These are phyloP conservation scores for Silene noctiflora DNA, from an alignment of 179 eudicot genomes.

Conservation along the genomic window DNA sequence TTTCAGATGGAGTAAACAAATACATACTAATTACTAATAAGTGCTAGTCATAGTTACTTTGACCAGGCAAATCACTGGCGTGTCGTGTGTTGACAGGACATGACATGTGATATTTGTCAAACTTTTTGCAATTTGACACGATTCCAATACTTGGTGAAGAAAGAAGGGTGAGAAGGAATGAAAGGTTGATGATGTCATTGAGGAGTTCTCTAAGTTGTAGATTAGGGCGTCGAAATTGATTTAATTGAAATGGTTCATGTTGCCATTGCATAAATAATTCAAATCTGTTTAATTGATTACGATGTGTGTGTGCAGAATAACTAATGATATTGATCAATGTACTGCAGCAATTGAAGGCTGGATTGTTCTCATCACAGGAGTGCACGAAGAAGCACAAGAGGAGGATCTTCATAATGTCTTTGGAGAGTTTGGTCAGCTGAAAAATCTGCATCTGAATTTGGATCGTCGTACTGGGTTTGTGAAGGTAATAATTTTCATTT, in stretches of 20 bases:
- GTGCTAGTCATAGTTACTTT: not conserved
- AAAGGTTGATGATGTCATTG: not conserved
- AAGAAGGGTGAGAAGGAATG: too few relatives aligned
- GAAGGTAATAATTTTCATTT: slow-evolving; percentile 43
- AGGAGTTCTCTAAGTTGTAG: not conserved
- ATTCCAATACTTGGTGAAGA: too few relatives aligned
- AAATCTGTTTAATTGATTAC: not conserved
- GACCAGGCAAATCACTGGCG: too few relatives aligned
- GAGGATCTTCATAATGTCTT: slow-evolving; percentile 80
- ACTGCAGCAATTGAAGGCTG: slow-evolving; percentile 93
- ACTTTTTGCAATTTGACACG: too few relatives aligned
- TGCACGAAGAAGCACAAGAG: slow-evolving; percentile 83
- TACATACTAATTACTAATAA: not conserved
- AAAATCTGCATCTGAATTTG: slow-evolving; percentile 83
- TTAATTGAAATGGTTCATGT: not conserved
- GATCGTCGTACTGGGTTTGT: slow-evolving; percentile 95
- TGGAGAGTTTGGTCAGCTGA: slow-evolving; percentile 81
- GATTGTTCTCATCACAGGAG: slow-evolving; percentile 86
- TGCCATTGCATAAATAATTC: not conserved
- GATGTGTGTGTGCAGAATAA: not conserved
- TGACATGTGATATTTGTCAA: too few relatives aligned
- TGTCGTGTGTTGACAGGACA: too few relatives aligned
- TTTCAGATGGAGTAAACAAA: not conserved
- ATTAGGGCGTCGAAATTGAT: not conserved
- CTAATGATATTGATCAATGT: slow-evolving; percentile 16